Evolutionary conservation across 176 grass and related monocot species (phyloP), one percentile per base, ranked within the genome.

Genomic region (Cymbopogon citratus): DNA sequence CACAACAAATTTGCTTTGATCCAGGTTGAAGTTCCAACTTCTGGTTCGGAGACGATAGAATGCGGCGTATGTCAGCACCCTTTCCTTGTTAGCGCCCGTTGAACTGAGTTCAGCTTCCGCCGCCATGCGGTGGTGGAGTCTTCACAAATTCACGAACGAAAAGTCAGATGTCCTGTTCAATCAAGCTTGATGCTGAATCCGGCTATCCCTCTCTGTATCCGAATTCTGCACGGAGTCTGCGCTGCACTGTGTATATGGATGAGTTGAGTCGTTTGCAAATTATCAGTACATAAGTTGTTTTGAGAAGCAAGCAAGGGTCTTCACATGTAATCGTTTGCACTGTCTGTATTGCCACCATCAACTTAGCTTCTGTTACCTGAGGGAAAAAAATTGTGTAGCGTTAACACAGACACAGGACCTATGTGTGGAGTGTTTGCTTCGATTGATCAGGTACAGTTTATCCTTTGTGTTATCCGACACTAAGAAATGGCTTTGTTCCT

Each of bases 21-120:
- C 19, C 71, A 99, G 96, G 92, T 99, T 3, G 92, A 99, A 78
- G 92, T 99, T 74, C 92, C 92, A 18, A 72, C 91, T 49, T 93
- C 91, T 26, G 91, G 92, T 16, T 99, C 92, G 1, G 96, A 95
- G 83, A 99, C 96, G 4, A 95, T 99, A 43, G 96, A 99, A 66
- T 95, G 92, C 1, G 96, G 96, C 27, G 91, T 95, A 15, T 99
- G 96, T 45, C 96, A 95, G 68, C 91, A 99, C 66, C 96, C 96
- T 34, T 99, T 99, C 85, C 90, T 99, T 5, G 96, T 95, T n/a
- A 99, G 92, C 64, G 89, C 96, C 48, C 90, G 79, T 71, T 98
- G 70, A 95, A 33, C 3, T 29, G 25, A 14, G 12, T 29, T 63
- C 12, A 29, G 26, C 61, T 60, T 8, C 7, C 33, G 26, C 12